Evolutionary conservation across 176 grass and related monocot species (phyloP), one percentile per base, ranked within the genome.

Genomic region (Carex littledalei): DNA sequence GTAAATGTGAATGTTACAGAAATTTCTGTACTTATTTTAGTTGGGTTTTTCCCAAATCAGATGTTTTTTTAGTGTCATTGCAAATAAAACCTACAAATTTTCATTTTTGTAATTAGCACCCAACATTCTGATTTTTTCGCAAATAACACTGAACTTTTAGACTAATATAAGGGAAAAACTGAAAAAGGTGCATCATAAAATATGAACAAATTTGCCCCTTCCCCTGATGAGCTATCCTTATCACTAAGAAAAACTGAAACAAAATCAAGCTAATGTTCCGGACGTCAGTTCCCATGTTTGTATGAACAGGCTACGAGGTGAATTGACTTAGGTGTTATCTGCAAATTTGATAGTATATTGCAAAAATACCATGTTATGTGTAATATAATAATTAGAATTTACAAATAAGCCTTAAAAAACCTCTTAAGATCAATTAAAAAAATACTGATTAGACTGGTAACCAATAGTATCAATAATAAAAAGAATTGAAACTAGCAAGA

Each of bases 41-140:
- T 53, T 6, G 4, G 21, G 21, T 0, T 26, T 66, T 31, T 84
- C 79, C 32, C 17, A 37, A 63, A 18, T 64, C 11, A 80, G 71
- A 72, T 87, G 75, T 11, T 78, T 3, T 63, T 63, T 82, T 37
- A 18, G 16, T 54, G 21, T 15, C 81, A 85, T 72, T 14, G 74
- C 83, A 75, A 63, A 24, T 54, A 26, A 10, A 83, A 64, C 71
- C 45, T 12, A 75, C 20, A 10, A 75, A 50, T 70, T 73, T 41
- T 20, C 18, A 73, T 21, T n/a, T 20, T 73, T 45, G 14, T 77
- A 77, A 31, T 55, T 55, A 55, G 22, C 47, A 77, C 21, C 49
- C 45, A 77, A 77, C 49, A 77, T 77, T 77, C 49, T 45, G 12
- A 72, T 72, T 47, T 17, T 71, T 47, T 64, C 3, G 17, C 68